Percentiles rank a stretch among this genome's conserved stretches.
phyloP scores from a whole-genome alignment of 768 basidiomycete species.

The Trametes punicea region DNA sequence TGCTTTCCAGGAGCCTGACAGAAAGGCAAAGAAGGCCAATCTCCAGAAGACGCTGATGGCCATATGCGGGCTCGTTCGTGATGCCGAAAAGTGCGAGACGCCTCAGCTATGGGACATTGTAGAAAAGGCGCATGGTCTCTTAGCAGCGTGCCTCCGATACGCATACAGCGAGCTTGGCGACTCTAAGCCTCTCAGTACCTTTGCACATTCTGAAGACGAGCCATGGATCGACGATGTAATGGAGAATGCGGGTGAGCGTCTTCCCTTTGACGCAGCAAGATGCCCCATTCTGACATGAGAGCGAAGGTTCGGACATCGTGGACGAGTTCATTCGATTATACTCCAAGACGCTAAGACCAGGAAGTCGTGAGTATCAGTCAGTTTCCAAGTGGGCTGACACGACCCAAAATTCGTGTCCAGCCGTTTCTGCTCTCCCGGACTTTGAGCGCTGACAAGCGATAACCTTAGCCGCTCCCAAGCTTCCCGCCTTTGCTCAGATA shows the following conservation, averaged over 20 bases:
- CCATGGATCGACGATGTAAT: slow-evolving; percentile 16
- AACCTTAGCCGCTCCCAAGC: slow-evolving; percentile 1
- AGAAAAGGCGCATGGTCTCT: slow-evolving; percentile 7
- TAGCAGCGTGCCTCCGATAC: slow-evolving; percentile 15
- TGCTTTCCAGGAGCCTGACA: slow-evolving; percentile 5
- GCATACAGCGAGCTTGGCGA: slow-evolving; percentile 15
- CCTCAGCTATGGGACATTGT: not conserved
- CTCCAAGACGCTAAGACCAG: slow-evolving; percentile 5
- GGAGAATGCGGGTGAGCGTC: slow-evolving; percentile 9
- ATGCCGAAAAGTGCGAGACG: not conserved
- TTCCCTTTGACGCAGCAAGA: no score
- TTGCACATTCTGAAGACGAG: slow-evolving; percentile 18
- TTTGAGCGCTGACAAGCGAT: not conserved
- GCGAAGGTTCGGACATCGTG: slow-evolving; percentile 9
- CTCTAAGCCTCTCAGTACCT: slow-evolving; percentile 6
- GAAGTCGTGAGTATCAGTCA: slow-evolving; percentile 10
- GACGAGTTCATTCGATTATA: slow-evolving; percentile 14
- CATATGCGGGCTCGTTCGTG: slow-evolving; percentile 15
- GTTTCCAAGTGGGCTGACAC: not conserved
- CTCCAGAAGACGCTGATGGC: slow-evolving; percentile 8
- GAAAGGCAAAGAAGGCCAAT: slow-evolving; percentile 1
- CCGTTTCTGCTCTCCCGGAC: not conserved
- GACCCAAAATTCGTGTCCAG: slow-evolving; percentile 5
- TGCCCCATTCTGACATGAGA: not conserved
- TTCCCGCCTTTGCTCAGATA: slow-evolving; percentile 7